Evolutionary conservation across 108 stramenopile species (phyloP), one percentile per base, ranked within the genome.

Genomic region (Bacterosira constricta): DNA sequence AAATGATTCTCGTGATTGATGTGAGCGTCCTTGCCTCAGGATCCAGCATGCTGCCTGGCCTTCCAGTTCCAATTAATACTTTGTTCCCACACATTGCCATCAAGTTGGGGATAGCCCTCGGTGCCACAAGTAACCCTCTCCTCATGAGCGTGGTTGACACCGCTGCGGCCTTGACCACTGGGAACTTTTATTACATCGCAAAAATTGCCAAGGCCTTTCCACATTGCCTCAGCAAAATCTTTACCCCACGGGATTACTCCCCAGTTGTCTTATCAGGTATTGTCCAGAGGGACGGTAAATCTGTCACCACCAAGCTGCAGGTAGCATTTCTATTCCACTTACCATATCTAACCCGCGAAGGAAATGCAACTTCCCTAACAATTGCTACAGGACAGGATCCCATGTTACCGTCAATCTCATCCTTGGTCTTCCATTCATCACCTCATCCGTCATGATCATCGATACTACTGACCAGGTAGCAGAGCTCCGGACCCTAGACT

Each of bases 361-460:
- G 60, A 12, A 6, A 20, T 18, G 1, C 3, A 6, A 1, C 8
- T 9, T 15, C 20, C 0, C 3, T 62, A 0, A 4, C 42, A 1
- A 8, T 62, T 25, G 60, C 60, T 0, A n/a, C 39, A 0, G 60
- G 60, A 11, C 21, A n/a, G n/a, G n/a, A n/a, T n/a, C 21, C 18
- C 7, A 62, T 41, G 60, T 44, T 12, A 25, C 41, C 4, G 41
- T 62, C 0, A 62, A 62, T 25, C 13, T 5, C 17, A 44, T 62
- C 1, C 5, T 62, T 25, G 60, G 60, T 11, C 25, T 62, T 0
- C 60, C 60, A 44, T 62, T 62, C 41, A 41, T 62, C 42, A 62
- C 41, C 6, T 38, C 23, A 3, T 10, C 26, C 25, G 39, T 23
- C 0, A 44, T 20, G 21, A 42, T 44, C 25, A 8, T 62, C 4